Base-by-base conservation (phyloP, 1,284 basidiomycete species). In the Flammula alnicola region DNA sequence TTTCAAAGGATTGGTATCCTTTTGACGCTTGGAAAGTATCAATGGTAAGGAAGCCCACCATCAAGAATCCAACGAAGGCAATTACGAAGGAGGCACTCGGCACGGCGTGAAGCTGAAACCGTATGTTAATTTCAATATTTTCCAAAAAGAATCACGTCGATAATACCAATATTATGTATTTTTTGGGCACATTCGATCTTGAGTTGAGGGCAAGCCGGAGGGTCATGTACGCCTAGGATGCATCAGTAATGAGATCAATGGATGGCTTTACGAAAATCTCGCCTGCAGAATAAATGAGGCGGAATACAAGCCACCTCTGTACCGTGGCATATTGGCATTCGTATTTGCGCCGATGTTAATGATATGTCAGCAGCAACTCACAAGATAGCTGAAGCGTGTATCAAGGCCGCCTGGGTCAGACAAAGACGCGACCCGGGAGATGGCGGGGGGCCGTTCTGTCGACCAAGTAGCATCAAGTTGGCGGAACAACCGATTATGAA, bases 391-490 rank as follows among this genome's bases (percentile, higher is more conserved):
- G 25, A 16, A 8, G 45, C 38, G 16, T 47, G 36, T 9, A 47
- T 33, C 27, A 40, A 33, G 6, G 37, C 17, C 3, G 45, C 45
- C 14, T 47, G 45, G 10, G 23, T 20, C 8, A 40, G 7, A 20
- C 45, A 50, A 9, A 50, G 23, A 8, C 16, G 4, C 20, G 31
- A 20, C 3, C 19, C 27, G 3, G 27, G 29, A 5, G 33, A 10
- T 8, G 47, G 47, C 0, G 16, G 26, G 9, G 20, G 14, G 5
- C 36, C 36, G n/a, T 12, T 14, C 19, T 50, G 48, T 25, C 25
- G 42, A 4, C 48, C 48, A 44, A 50, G 19, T 14, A 44, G 32
- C n/a, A 43, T 16, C 29, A 50, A 22, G 32, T 50, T 50, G 17
- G 35, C 42, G 4, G 39, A 10, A 9, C 32, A 33, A 26, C 37